These are phyloP conservation scores for Lolium perenne DNA, from an alignment of 176 grass and related monocot genomes.

Conservation along the genomic window DNA sequence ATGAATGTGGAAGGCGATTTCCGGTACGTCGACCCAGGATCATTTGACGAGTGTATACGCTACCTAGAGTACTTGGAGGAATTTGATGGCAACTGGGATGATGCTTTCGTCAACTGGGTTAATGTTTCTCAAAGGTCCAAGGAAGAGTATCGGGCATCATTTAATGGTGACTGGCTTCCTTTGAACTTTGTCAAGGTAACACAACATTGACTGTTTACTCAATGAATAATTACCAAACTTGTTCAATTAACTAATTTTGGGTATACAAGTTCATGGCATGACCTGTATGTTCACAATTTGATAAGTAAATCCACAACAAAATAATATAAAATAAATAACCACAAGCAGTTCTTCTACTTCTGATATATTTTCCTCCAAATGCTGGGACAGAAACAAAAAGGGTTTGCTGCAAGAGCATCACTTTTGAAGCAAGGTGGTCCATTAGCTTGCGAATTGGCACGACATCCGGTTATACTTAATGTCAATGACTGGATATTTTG, in stretches of 20 bases:
- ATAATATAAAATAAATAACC: not conserved
- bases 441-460: conserved; percentile 81
- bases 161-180: conserved; percentile 55
- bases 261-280: not conserved
- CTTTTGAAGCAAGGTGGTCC: conserved; percentile 78
- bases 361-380: conserved; percentile 61
- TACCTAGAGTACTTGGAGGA: conserved; percentile 86
- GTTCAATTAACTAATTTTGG: not conserved
- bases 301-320: not conserved
- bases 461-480: conserved; percentile 77
- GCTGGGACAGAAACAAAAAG: conserved; percentile 79
- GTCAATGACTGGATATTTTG: conserved; percentile 95
- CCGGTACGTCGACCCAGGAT: conserved; percentile 70
- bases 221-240: not conserved
- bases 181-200: conserved; percentile 83
- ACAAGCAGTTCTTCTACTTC: conserved; percentile 23
- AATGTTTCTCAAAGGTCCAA: conserved; percentile 61
- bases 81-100: conserved; percentile 71
- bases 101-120: conserved; percentile 86
- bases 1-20: conserved; percentile 96
- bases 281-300: not conserved
- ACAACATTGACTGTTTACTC: not conserved
- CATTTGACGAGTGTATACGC: conserved; percentile 82
- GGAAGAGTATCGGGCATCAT: conserved; percentile 36
- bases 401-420: conserved; percentile 69